Evolutionary conservation across 192 early-diverging fungal species (phyloP).

Genomic region (Mortierella hygrophila): DNA sequence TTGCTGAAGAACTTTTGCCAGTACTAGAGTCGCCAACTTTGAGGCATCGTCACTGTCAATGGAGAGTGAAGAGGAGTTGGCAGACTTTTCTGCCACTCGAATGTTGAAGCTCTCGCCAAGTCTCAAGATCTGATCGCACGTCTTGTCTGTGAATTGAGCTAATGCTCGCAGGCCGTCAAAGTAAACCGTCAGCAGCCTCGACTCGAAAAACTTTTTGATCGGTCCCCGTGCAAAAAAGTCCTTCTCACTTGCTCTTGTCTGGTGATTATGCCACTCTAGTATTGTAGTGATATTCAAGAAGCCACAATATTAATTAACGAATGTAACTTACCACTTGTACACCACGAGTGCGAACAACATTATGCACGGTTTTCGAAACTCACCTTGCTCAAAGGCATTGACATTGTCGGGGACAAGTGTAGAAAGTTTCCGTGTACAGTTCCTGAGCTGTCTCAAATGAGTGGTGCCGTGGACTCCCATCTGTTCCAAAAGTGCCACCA

Average conservation of each 20-base stretch:
- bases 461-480: constrained; percentile 45
- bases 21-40: not conserved
- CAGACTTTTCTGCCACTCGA: constrained; percentile 17
- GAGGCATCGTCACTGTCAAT: not conserved
- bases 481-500: constrained; percentile 26
- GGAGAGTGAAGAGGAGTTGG: not conserved
- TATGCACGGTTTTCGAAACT: no score
- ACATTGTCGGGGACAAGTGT: constrained; percentile 32
- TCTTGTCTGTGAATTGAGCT: constrained; percentile 25
- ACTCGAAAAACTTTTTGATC: constrained; percentile 51
- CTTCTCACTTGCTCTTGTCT: constrained; percentile 43
- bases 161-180: constrained; percentile 32
- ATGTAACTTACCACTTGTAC: not conserved
- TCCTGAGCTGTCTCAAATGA: constrained; percentile 40
- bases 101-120: constrained; percentile 28
- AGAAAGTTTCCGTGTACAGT: constrained; percentile 23
- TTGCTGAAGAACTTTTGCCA: constrained; percentile 21
- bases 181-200: constrained; percentile 33
- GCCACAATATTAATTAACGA: not conserved
- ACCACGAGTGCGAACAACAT: not conserved
- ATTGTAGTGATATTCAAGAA: not conserved
- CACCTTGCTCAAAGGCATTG: constrained; percentile 51
- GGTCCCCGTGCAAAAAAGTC: constrained; percentile 47
- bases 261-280: constrained; percentile 50
- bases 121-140: constrained; percentile 26